These are phyloP conservation scores for Solanum corneliomulleri DNA, from an alignment of 257 asterid species.

Conservation along the genomic window DNA sequence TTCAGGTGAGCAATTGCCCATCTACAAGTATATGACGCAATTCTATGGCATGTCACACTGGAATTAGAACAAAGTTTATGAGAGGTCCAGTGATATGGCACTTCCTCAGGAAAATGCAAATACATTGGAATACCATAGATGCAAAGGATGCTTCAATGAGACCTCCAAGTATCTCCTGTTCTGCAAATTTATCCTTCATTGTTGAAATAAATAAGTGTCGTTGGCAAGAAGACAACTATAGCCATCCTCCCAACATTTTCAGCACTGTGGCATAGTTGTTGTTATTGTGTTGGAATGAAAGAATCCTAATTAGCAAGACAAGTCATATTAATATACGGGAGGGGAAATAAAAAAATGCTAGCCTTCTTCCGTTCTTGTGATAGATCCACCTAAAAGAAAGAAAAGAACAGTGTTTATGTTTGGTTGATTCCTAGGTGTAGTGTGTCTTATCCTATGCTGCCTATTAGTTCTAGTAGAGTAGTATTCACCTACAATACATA, in stretches of 20 bases:
- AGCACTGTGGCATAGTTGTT: not conserved
- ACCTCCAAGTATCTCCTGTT: not conserved
- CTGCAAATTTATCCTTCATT: not conserved
- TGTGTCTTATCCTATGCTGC: not conserved
- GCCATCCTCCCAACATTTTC: not conserved
- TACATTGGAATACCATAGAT: not conserved
- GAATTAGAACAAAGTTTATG: not conserved
- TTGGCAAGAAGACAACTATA: not conserved
- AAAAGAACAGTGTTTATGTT: not conserved
- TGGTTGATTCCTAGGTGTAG: not conserved
- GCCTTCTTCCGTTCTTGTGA: not conserved
- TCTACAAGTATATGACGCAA: not conserved
- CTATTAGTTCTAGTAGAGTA: not conserved
- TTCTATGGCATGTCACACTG: not conserved
- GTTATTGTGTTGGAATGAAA: not conserved
- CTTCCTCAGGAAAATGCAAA: not conserved
- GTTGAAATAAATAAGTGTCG: not conserved
- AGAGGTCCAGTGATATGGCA: not conserved
- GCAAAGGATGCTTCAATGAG: not conserved
- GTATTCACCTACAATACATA: not conserved
- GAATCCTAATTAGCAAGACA: not conserved
- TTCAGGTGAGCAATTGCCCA: too few species aligned
- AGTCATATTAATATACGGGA: not conserved
- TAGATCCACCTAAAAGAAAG: not conserved
- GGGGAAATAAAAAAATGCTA: not conserved